These are phyloP conservation scores for Stagonosporopsis tanaceti DNA, from an alignment of 2,329 filamentous ascomycete species.

Conservation along the genomic window DNA sequence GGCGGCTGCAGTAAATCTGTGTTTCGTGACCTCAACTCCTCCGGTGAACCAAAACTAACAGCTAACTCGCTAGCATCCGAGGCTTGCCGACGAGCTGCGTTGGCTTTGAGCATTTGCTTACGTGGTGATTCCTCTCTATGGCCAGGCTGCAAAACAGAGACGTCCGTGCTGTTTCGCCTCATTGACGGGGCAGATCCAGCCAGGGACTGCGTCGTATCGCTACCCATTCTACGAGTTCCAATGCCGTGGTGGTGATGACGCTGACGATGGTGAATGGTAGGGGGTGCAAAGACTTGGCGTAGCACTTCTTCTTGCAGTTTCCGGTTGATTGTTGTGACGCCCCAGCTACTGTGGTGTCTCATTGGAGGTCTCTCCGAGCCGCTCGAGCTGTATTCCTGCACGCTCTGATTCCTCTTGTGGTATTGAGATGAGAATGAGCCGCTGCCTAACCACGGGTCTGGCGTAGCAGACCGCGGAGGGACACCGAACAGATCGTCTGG, in stretches of 20 bases:
- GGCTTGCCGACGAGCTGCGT: constrained; percentile 49
- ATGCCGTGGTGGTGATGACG: constrained; percentile 72
- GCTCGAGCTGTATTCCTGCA: constrained; percentile 35
- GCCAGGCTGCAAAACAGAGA: constrained; percentile 38
- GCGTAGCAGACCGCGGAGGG: constrained; percentile 55
- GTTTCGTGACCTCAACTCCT: constrained; percentile 15
- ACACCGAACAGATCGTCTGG: constrained; percentile 81
- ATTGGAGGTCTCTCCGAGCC: constrained; percentile 51
- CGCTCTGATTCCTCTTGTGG: constrained; percentile 48
- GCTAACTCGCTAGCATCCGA: constrained; percentile 28
- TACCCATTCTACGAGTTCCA: constrained; percentile 54
- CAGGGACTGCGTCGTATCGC: constrained; percentile 37
- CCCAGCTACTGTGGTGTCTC: constrained; percentile 72
- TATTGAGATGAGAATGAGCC: constrained; percentile 43
- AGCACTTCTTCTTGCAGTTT: constrained; percentile 89
- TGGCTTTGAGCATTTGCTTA: constrained; percentile 54
- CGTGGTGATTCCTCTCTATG: constrained; percentile 49
- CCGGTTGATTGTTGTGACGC: constrained; percentile 89
- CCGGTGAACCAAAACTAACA: constrained; percentile 19
- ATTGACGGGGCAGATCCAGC: constrained; percentile 44
- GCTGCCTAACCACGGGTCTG: constrained; percentile 45
- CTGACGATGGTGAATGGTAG: constrained; percentile 81
- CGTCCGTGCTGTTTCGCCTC: constrained; percentile 51
- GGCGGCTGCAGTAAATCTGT: constrained; percentile 42
- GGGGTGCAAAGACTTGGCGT: constrained; percentile 87